Base-by-base conservation (phyloP, 192 early-diverging fungal species). In the Coemansia sp. region DNA sequence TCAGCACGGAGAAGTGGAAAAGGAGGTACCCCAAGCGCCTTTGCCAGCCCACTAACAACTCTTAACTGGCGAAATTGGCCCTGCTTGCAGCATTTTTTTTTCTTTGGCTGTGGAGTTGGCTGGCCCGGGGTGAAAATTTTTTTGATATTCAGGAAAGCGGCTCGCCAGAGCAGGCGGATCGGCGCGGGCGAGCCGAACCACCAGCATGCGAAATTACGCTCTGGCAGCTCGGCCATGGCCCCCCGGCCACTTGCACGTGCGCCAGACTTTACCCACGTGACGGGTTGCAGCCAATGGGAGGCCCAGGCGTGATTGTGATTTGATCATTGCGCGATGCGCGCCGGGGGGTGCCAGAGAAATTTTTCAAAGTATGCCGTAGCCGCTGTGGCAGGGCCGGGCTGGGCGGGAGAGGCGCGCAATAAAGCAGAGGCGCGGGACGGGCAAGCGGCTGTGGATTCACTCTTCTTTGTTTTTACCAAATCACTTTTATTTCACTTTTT, bases 1-100 rank as follows among this genome's bases (percentile, higher is more conserved):
- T 73, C 67, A 73, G 76, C 65, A 70, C 76, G 66, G 68, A 74
- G 65, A 70, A 70, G 68, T 53, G 77, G 68, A 67, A 79, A 74
- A 70, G 71, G 71, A 68, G 77, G 67, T 62, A 59, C 67, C 60
- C 53, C 29, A 37, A 31, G 20, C 70, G 10, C 17, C n/a, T 38
- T 60, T 15, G 14, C 20, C 42, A 41, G 61, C 56, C 56, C 36
- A 49, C 62, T 24, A 39, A 32, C 61, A 22, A 62, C 46, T 65
- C 67, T 74, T 63, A 67, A 67, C 15, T 38, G 24, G 27, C 25
- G 22, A 14, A 51, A 62, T 31, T 31, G 49, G 14, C 5, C 27
- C 29, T 6, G 0, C 7, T n/a, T 17, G 22, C 24, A 12, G 3
- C 32, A 53, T 41, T 56, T 53, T 56, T 65, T 39, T n/a, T n/a